Conservation (phyloP, 1,284 basidiomycete genomes). For the Trichosporon coremiiforme region DNA sequence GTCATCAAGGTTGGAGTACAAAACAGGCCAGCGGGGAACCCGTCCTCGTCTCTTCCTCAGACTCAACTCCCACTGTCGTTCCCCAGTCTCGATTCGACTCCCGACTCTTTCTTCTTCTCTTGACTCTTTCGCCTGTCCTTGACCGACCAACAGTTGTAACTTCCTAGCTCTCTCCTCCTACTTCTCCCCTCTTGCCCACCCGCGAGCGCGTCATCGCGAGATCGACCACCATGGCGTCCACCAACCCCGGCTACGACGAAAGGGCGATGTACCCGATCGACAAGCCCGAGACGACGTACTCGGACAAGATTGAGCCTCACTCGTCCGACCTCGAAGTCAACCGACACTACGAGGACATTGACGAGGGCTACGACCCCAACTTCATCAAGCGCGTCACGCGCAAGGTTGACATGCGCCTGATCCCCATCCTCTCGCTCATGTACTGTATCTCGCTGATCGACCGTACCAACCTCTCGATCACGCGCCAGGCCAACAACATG, state of each 20-base stretch:
- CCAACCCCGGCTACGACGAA: neutral
- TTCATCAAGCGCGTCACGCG: slow-evolving; percentile 20
- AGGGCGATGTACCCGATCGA: slow-evolving; percentile 1
- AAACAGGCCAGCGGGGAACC: neutral
- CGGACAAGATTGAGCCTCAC: slow-evolving; percentile 1
- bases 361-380: slow-evolving; percentile 13
- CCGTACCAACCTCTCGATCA: slow-evolving; percentile 36
- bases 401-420: slow-evolving; percentile 23
- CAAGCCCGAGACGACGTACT: slow-evolving; percentile 8
- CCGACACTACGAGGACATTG: slow-evolving; percentile 17
- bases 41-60: neutral
- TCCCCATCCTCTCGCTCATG: slow-evolving; percentile 26
- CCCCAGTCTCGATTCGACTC: neutral
- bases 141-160: neutral
- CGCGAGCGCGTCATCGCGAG: neutral
- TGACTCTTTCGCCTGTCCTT: neutral
- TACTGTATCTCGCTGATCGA: slow-evolving; percentile 27
- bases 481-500: slow-evolving; percentile 26
- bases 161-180: neutral
- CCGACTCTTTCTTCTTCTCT: neutral
- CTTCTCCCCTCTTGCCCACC: neutral
- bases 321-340: neutral
- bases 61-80: slow-evolving; percentile 5
- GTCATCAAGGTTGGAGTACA: slow-evolving; percentile 10
- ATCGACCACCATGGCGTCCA: neutral